Evolutionary conservation across 495 filamentous ascomycete species (phyloP).

Genomic region (Evernia prunastri): DNA sequence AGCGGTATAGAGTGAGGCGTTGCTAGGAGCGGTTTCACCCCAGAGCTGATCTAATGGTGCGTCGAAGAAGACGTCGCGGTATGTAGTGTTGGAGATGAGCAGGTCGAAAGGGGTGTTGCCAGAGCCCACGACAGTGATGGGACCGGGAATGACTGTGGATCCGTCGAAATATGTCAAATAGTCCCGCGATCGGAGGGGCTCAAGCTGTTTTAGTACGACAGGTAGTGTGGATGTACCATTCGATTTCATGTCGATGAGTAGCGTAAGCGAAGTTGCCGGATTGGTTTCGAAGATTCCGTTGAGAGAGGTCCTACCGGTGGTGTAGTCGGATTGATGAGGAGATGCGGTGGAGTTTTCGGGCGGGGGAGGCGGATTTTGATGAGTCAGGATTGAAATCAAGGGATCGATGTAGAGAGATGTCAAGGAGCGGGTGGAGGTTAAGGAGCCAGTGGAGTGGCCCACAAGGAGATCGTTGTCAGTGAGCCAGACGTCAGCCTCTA

Average conservation of each 20-base stretch:
- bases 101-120: slow-evolving; percentile 55
- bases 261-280: slow-evolving; percentile 27
- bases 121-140: slow-evolving; percentile 66
- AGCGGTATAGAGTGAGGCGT: slow-evolving; percentile 25
- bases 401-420: slow-evolving; percentile 59
- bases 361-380: slow-evolving; percentile 39
- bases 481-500: slow-evolving; percentile 73
- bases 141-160: slow-evolving; percentile 38
- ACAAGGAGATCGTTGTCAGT: slow-evolving; percentile 43
- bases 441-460: slow-evolving; percentile 47
- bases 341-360: background rate
- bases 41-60: slow-evolving; percentile 48
- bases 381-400: slow-evolving; percentile 49
- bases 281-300: slow-evolving; percentile 54
- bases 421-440: slow-evolving; percentile 53
- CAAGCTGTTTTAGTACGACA: slow-evolving; percentile 40
- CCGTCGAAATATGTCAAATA: slow-evolving; percentile 55
- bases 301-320: slow-evolving; percentile 34
- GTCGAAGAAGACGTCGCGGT: slow-evolving; percentile 62
- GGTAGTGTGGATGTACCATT: slow-evolving; percentile 44
- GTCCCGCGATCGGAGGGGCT: slow-evolving; percentile 48
- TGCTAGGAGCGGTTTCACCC: background rate
- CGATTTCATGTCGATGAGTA: slow-evolving; percentile 41
- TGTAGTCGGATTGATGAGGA: slow-evolving; percentile 29
- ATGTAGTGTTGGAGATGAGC: slow-evolving; percentile 37